Evolutionary conservation across 2,329 filamentous ascomycete species (phyloP), one percentile per base, ranked within the genome.

Genomic region (Pseudogymnoascus sp.): DNA sequence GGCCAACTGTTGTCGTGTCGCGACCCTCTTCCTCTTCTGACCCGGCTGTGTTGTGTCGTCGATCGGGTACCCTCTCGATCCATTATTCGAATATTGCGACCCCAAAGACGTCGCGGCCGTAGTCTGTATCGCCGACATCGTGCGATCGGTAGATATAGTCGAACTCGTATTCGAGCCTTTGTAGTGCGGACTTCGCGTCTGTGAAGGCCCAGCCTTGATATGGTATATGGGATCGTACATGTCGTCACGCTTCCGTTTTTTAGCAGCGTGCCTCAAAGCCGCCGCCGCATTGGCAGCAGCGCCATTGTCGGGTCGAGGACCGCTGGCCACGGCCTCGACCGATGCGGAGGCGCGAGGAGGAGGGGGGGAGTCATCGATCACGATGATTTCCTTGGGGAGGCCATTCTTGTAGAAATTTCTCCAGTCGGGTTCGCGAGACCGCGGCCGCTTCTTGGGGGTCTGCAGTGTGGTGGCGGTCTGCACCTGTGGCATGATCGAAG

Each of bases 61-160:
- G 68, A 86, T 84, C 60, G 90, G 87, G 71, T 90, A 87, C 37
- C 78, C 73, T 37, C 80, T 82, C 67, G 79, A 84, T 65, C 81
- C 77, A 63, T 79, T 82, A 2, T 84, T 84, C 0, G 84, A 86
- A 14, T 73, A 74, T 44, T 84, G 77, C 4, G 90, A 92, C 12
- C 87, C 88, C 5, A 92, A 77, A 12, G 93, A 97, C 0, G 94
- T 97, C 4, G 92, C 87, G 47, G 93, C 93, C 0, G 92, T 97
- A 3, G 91, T 94, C 71, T 93, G 86, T 63, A 92, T 79, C 47
- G 84, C 83, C 14, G 91, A 94, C 33, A 89, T 89, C 12, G 90
- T 95, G 66, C 91, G 85, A 75, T 93, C 91, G 68, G 88, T 94
- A 4, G 91, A 95, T 63, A 87, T 81, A 11, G 90, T 91, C 50